Percentiles rank a stretch among this genome's conserved stretches.
Evolutionary conservation across 495 filamentous ascomycete genomes (phyloP).

Genomic region (Usnea hakonensis): DNA sequence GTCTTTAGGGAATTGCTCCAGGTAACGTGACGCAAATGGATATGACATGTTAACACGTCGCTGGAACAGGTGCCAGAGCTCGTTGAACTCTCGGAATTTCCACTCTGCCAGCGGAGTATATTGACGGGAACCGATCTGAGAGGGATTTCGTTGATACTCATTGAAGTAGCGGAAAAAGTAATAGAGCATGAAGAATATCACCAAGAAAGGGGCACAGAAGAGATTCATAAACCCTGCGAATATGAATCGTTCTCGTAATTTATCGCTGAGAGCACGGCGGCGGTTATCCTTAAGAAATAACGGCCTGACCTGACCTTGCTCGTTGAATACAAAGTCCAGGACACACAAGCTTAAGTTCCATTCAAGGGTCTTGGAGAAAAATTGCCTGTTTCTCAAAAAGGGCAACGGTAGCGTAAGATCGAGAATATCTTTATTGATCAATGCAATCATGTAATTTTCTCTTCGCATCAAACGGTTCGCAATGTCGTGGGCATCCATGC

Average conservation of each 20-base stretch:
- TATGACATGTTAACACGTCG: constrained; percentile 89
- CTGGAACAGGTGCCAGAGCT: constrained; percentile 84
- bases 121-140: constrained; percentile 69
- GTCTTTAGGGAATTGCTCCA: constrained; percentile 94
- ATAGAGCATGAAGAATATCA: constrained; percentile 71
- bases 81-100: constrained; percentile 99
- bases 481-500: constrained; percentile 94
- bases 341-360: constrained; percentile 86
- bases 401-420: constrained; percentile 81
- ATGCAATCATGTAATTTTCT: constrained; percentile 91
- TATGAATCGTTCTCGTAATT: constrained; percentile 64
- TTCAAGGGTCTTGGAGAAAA: constrained; percentile 74
- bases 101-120: constrained; percentile 93
- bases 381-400: constrained; percentile 66
- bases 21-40: constrained; percentile 82
- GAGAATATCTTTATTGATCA: constrained; percentile 93
- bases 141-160: constrained; percentile 89
- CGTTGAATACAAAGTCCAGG: constrained; percentile 89
- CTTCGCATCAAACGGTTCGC: constrained; percentile 94
- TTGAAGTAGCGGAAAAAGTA: constrained; percentile 92
- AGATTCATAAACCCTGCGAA: constrained; percentile 82
- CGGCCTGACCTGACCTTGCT: constrained; percentile 72
- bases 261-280: constrained; percentile 67
- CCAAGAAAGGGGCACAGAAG: constrained; percentile 73
- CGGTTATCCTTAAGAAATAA: constrained; percentile 77